Percentiles rank a stretch among this genome's conserved stretches.
Conservation (phyloP, 2,329 filamentous ascomycete genomes). For the Exophiala oligosperma region DNA sequence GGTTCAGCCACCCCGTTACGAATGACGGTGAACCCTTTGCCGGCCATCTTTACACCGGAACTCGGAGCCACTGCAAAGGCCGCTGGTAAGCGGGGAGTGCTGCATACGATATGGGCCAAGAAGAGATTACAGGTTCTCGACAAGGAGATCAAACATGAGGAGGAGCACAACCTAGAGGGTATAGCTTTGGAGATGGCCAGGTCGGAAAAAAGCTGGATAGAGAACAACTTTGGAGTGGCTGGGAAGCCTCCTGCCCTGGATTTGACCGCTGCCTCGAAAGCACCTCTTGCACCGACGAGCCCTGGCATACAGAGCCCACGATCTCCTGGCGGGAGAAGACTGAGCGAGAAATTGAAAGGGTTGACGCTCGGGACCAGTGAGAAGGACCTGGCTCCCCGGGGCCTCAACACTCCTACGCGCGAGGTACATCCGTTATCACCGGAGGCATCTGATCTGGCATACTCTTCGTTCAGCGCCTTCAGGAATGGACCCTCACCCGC, state of each 20-base stretch:
- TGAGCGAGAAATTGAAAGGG: conserved; percentile 78
- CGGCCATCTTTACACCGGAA: conserved; percentile 80
- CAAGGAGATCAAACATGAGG: conserved; percentile 73
- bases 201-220: conserved; percentile 82
- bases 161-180: conserved; percentile 73
- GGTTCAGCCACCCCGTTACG: conserved; percentile 32
- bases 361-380: conserved; percentile 75
- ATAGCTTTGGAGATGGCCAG: conserved; percentile 81
- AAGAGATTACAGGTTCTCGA: conserved; percentile 73
- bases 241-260: conserved; percentile 36
- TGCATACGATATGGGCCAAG: conserved; percentile 91
- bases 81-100: conserved; percentile 73
- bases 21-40: conserved; percentile 73
- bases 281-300: conserved; percentile 50
- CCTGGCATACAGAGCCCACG: conserved; percentile 58
- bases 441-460: conserved; percentile 62
- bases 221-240: conserved; percentile 72
- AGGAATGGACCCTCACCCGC: conserved; percentile 43
- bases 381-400: conserved; percentile 54
- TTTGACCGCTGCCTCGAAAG: conserved; percentile 26
- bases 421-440: conserved; percentile 58
- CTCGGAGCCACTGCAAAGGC: conserved; percentile 66
- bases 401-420: conserved; percentile 29
- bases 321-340: conserved; percentile 61
- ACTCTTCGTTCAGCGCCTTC: conserved; percentile 63